Percentiles rank a stretch among this genome's conserved stretches.
Conservation (phyloP, 2,329 filamentous ascomycete genomes). For the Trichoderma hamatum region DNA sequence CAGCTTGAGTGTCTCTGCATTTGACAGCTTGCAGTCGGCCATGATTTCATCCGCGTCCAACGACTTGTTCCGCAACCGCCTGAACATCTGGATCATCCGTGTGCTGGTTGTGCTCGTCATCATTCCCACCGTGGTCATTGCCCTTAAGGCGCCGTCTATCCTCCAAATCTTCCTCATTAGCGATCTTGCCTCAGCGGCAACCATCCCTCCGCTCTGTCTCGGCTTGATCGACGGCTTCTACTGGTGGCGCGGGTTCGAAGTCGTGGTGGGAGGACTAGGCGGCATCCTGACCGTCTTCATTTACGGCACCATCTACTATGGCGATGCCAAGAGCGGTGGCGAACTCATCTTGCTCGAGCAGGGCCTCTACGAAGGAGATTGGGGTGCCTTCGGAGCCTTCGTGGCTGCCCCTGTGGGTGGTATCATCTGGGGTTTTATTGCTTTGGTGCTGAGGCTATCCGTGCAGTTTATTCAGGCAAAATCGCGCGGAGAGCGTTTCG, state of each 20-base stretch:
- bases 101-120: conserved; percentile 70
- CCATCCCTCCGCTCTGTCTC: conserved; percentile 74
- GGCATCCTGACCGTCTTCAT: conserved; percentile 80
- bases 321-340: conserved; percentile 63
- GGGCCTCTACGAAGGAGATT: conserved; percentile 76
- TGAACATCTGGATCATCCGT: conserved; percentile 76
- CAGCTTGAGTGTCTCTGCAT: conserved; percentile 73
- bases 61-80: conserved; percentile 80
- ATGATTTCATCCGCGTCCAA: conserved; percentile 86
- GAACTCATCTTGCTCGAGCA: conserved; percentile 71
- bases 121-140: conserved; percentile 72
- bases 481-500: conserved; percentile 63
- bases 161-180: conserved; percentile 83
- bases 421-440: conserved; percentile 69
- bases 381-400: conserved; percentile 82
- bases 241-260: conserved; percentile 80
- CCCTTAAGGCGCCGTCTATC: conserved; percentile 72
- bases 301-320: conserved; percentile 79
- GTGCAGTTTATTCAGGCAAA: conserved; percentile 63
- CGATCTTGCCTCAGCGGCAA: conserved; percentile 75
- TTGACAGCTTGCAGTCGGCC: conserved; percentile 79
- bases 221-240: conserved; percentile 71
- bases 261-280: conserved; percentile 75
- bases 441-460: conserved; percentile 61
- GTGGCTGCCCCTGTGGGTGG: conserved; percentile 78